Evolutionary conservation across 2,329 filamentous ascomycete species (phyloP).

Genomic region (Cadophora sp.): DNA sequence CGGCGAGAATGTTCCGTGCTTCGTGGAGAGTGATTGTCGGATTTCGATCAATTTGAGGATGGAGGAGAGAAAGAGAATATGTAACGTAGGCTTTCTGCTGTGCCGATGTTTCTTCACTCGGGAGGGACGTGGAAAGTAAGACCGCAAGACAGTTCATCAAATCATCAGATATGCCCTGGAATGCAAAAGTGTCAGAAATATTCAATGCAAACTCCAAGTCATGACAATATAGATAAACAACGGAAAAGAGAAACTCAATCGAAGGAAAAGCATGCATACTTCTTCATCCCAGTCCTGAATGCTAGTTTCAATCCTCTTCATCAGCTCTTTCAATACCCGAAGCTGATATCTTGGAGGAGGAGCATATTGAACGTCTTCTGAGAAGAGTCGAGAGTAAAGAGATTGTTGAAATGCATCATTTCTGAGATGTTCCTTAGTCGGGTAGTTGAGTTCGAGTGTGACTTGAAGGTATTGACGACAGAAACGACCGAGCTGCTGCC

Average conservation of each 20-base stretch:
- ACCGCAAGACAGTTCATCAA: constrained; percentile 73
- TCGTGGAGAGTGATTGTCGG: constrained; percentile 69
- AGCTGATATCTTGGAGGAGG: constrained; percentile 75
- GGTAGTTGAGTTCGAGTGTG: constrained; percentile 69
- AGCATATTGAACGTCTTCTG: constrained; percentile 59
- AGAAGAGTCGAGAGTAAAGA: constrained; percentile 72
- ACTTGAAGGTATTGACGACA: constrained; percentile 83
- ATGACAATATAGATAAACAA: constrained; percentile 8
- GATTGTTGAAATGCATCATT: constrained; percentile 67
- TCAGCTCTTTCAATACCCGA: constrained; percentile 75
- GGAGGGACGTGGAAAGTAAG: constrained; percentile 68
- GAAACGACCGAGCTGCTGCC: constrained; percentile 57
- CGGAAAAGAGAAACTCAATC: background rate
- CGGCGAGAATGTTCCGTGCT: constrained; percentile 71
- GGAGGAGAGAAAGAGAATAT: constrained; percentile 55
- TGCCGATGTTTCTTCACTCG: constrained; percentile 68
- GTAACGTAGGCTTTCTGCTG: constrained; percentile 79
- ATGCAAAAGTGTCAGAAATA: constrained; percentile 37
- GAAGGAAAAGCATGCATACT: constrained; percentile 62
- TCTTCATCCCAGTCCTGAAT: constrained; percentile 85
- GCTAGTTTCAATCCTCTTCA: constrained; percentile 72
- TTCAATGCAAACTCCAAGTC: constrained; percentile 17
- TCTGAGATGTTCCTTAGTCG: constrained; percentile 63
- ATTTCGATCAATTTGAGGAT: constrained; percentile 8
- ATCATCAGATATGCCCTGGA: constrained; percentile 82